These are phyloP conservation scores for Canavalia gladiata DNA, from an alignment of 306 rosid species.

Conservation along the genomic window DNA sequence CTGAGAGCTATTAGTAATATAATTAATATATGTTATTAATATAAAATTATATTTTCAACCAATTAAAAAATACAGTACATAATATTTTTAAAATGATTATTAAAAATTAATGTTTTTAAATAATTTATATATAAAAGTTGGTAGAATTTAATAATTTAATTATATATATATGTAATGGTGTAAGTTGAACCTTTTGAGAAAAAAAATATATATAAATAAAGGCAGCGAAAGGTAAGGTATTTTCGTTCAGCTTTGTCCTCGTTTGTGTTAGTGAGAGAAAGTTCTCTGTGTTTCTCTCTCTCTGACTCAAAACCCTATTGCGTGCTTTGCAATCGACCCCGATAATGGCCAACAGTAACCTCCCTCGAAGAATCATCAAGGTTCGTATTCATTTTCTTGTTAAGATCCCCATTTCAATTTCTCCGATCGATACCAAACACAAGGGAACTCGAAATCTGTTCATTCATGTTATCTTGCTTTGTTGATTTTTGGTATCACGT, in stretches of 20 bases:
- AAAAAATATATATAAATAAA: neutral
- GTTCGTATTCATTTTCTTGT: constrained; percentile 51
- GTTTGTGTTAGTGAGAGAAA: constrained; percentile 51
- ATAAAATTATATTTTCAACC: too few relatives aligned
- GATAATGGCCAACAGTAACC: constrained; percentile 91
- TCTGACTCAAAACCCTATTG: constrained; percentile 62
- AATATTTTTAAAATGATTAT: too few relatives aligned
- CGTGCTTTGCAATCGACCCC: constrained; percentile 72
- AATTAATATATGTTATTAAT: too few relatives aligned
- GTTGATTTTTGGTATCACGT: neutral
- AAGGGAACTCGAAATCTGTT: neutral
- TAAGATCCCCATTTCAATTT: constrained; percentile 64
- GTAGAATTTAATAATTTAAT: too few relatives aligned
- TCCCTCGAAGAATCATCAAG: constrained; percentile 93
- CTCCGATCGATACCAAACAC: constrained; percentile 41
- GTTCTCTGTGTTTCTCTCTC: constrained; percentile 21
- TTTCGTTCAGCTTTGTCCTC: neutral
- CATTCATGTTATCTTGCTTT: neutral
- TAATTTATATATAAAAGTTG: too few relatives aligned
- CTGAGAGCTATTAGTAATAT: too few relatives aligned
- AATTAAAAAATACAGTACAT: too few relatives aligned
- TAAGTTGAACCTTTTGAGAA: too few relatives aligned
- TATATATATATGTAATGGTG: too few relatives aligned
- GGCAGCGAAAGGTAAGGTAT: too few relatives aligned
- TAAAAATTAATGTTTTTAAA: too few relatives aligned